Evolutionary conservation across 2,329 filamentous ascomycete species (phyloP).

Genomic region (Mariannaea elegans): DNA sequence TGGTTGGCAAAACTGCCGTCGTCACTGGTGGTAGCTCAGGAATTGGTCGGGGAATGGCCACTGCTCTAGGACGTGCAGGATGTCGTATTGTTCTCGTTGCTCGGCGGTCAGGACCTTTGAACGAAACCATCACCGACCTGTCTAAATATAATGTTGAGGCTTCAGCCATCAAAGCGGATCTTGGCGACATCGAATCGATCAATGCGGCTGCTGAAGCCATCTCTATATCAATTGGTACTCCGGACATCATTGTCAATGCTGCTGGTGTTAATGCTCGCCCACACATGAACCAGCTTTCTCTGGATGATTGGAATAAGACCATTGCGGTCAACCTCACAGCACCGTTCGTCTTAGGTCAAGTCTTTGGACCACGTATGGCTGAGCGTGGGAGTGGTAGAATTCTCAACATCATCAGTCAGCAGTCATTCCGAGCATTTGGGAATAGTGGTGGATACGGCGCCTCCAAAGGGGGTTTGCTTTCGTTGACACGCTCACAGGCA

Average conservation of each 20-base stretch:
- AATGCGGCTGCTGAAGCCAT: constrained; percentile 32
- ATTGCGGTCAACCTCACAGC: constrained; percentile 47
- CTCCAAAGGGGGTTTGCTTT: constrained; percentile 43
- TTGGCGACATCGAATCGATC: constrained; percentile 27
- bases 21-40: constrained; percentile 47
- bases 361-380: constrained; percentile 45
- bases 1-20: constrained; percentile 42
- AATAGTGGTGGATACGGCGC: constrained; percentile 47
- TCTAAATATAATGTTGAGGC: constrained; percentile 37
- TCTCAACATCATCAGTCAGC: constrained; percentile 46
- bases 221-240: constrained; percentile 32
- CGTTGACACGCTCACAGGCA: constrained; percentile 45
- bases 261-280: constrained; percentile 43
- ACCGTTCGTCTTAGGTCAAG: constrained; percentile 43
- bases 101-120: constrained; percentile 35
- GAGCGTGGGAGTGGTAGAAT: constrained; percentile 43
- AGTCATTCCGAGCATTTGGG: constrained; percentile 43
- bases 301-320: constrained; percentile 42
- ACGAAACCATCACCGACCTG: constrained; percentile 37
- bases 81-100: constrained; percentile 44
- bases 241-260: constrained; percentile 46
- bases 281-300: constrained; percentile 41
- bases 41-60: constrained; percentile 45
- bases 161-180: constrained; percentile 29
- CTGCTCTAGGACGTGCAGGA: constrained; percentile 42